Evolutionary conservation across 1,284 basidiomycete genomes (phyloP), one percentile per base, ranked within the genome.

Genomic region (Tylopilus microsporus): DNA sequence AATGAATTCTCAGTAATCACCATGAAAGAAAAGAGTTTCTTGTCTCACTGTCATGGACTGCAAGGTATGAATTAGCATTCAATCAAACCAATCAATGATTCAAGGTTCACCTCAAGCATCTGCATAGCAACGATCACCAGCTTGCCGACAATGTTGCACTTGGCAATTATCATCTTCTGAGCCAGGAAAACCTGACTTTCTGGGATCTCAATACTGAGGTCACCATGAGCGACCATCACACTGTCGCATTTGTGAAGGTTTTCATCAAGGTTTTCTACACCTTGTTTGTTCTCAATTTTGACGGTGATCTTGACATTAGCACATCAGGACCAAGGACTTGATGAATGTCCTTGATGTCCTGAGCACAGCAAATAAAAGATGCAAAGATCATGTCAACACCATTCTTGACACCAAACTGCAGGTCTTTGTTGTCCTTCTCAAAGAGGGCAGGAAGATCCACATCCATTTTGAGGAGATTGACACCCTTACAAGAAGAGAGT

Each of bases 101-200:
- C 46, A 57, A 48, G 58, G 73, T 81, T 69, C 68, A 90, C 89
- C 82, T 99, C 97, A 68, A 99, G 88, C 97, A 99, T 99, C 77
- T 99, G 97, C 19, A 97, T 99, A 21, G 97, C 97, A 68, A 97
- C 97, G 72, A 99, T 99, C 70, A 93, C 92, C 55, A 97, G 95
- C 82, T 99, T 98, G 69, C 94, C 94, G 57, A 85, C 87, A 68
- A 94, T 89, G 81, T 96, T 97, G 80, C 94, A 97, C 80, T 98
- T 98, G 63, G 94, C 86, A 68, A 98, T 98, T 94, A 98, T 98
- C 95, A 98, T 98, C 81, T 98, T 98, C 75, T 98, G 95, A 25
- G 95, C 95, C 71, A 97, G 82, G 82, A 98, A 98, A 52, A 98
- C 95, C 73, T 98, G 95, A 70, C 89, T 92, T 49, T 95, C 94